phyloP scores from a whole-genome alignment of 805 yeast species.

The Clavispora santaluciae region DNA sequence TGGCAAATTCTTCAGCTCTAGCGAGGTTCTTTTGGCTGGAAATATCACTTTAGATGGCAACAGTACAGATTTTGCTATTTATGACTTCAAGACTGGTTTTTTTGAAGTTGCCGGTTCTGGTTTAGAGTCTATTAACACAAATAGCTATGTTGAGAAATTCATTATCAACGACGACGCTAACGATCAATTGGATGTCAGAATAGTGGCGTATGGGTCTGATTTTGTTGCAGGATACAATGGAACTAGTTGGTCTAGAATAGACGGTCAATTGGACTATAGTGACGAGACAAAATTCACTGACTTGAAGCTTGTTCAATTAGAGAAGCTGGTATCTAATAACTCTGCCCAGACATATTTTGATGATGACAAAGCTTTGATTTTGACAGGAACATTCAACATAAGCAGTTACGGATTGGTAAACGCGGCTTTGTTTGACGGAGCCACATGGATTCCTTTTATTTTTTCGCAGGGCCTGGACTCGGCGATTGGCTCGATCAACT shows the following conservation, averaged over 20 bases:
- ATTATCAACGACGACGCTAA: slow-evolving; percentile 40
- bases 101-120: slow-evolving; percentile 15
- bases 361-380: slow-evolving; percentile 43
- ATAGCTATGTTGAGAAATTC: slow-evolving; percentile 31
- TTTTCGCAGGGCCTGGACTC: slow-evolving; percentile 29
- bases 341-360: slow-evolving; percentile 35
- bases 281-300: slow-evolving; percentile 40
- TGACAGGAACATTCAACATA: slow-evolving; percentile 54
- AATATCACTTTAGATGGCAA: slow-evolving; percentile 40
- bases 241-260: slow-evolving; percentile 43
- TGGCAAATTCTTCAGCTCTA: slow-evolving; percentile 42
- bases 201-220: slow-evolving; percentile 30
- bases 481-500: slow-evolving; percentile 24
- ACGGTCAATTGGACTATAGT: slow-evolving; percentile 22
- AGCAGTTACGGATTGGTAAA: slow-evolving; percentile 51
- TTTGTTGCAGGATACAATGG: slow-evolving; percentile 44
- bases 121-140: slow-evolving; percentile 19
- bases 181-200: slow-evolving; percentile 36
- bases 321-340: slow-evolving; percentile 23
- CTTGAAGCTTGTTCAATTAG: slow-evolving; percentile 37
- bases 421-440: slow-evolving; percentile 63
- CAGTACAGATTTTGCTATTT: slow-evolving; percentile 44
- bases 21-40: slow-evolving; percentile 46
- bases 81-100: slow-evolving; percentile 43
- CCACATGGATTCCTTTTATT: slow-evolving; percentile 60